A percentile compares a stretch with the other conserved stretches of the same genome.
These are phyloP conservation scores for Myochromella boudieri DNA, from an alignment of 768 basidiomycete genomes.

Conservation along the genomic window DNA sequence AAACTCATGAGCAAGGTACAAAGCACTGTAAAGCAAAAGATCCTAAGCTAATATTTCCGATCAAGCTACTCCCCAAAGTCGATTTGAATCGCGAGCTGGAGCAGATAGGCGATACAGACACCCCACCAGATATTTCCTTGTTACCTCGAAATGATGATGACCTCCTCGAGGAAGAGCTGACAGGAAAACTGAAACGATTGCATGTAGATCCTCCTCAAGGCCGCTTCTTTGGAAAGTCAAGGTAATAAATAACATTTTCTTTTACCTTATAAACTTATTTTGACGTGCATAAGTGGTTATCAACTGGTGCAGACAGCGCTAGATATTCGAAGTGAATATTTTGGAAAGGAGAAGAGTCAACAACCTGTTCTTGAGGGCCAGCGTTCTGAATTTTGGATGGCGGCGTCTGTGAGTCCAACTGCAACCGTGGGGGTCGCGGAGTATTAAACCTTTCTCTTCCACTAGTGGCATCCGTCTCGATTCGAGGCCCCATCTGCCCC, in stretches of 20 bases:
- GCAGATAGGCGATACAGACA: constrained; percentile 35
- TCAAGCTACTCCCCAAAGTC: constrained; percentile 53
- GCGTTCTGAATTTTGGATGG: constrained; percentile 51
- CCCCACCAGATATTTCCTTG: constrained; percentile 32
- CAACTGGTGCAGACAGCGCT: constrained; percentile 55
- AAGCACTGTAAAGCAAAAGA: background rate
- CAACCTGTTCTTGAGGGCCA: constrained; percentile 26
- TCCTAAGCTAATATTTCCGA: constrained; percentile 14
- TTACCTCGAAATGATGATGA: constrained; percentile 34
- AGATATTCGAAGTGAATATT: constrained; percentile 55
- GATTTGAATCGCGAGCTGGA: constrained; percentile 64
- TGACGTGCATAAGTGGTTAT: constrained; percentile 35
- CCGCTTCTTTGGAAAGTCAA: constrained; percentile 51
- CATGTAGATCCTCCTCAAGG: constrained; percentile 36
- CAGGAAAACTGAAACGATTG: constrained; percentile 33
- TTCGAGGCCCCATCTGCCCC: constrained; percentile 23
- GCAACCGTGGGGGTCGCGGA: background rate
- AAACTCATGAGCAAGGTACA: constrained; percentile 52
- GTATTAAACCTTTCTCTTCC: background rate
- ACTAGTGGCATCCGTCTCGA: constrained; percentile 32
- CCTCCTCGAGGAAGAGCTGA: constrained; percentile 25
- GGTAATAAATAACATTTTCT: constrained; percentile 21
- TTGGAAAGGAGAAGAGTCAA: constrained; percentile 32
- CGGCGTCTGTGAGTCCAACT: constrained; percentile 10
- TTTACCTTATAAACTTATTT: background rate